Conservation (phyloP, 2,329 filamentous ascomycete species). For the Dactylonectria estremocensis region DNA sequence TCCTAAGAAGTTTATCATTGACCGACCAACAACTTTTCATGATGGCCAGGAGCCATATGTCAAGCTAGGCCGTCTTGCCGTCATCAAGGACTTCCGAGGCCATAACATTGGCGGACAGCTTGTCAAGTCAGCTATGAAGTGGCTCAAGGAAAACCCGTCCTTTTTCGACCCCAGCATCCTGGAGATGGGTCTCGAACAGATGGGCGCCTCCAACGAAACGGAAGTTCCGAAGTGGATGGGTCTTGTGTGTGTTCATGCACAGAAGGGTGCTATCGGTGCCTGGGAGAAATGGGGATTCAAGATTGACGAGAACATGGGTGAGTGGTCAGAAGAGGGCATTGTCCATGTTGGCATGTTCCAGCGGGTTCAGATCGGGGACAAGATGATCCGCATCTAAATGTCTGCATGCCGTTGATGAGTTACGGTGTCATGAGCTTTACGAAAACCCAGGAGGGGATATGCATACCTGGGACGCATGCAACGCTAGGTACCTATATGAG, state of each 20-base stretch:
- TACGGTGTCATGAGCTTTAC: conserved; percentile 18
- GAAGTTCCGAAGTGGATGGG: conserved; percentile 78
- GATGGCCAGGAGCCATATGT: conserved; percentile 82
- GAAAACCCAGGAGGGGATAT: background rate
- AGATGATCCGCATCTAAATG: conserved; percentile 46
- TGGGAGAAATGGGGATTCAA: conserved; percentile 83
- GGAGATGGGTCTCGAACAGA: conserved; percentile 60
- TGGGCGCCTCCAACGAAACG: conserved; percentile 56
- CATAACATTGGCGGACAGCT: conserved; percentile 76
- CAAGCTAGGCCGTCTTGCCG: conserved; percentile 85
- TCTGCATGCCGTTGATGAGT: conserved; percentile 8
- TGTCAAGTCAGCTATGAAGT: conserved; percentile 77
- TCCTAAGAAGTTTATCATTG: conserved; percentile 47
- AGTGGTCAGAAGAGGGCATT: conserved; percentile 89
- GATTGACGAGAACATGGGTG: conserved; percentile 80
- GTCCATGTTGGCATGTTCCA: conserved; percentile 87
- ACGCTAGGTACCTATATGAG: background rate
- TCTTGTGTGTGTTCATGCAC: conserved; percentile 84
- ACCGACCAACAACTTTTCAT: conserved; percentile 67
- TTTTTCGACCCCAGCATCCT: conserved; percentile 67
- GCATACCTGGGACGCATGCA: background rate
- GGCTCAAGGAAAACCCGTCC: conserved; percentile 73
- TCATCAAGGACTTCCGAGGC: conserved; percentile 76
- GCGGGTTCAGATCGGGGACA: conserved; percentile 58
- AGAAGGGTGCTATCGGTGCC: conserved; percentile 73